Percentiles rank a stretch among this genome's conserved stretches.
These are phyloP conservation scores for Lachnellula suecica DNA, from an alignment of 2,329 filamentous ascomycete species.

Conservation along the genomic window DNA sequence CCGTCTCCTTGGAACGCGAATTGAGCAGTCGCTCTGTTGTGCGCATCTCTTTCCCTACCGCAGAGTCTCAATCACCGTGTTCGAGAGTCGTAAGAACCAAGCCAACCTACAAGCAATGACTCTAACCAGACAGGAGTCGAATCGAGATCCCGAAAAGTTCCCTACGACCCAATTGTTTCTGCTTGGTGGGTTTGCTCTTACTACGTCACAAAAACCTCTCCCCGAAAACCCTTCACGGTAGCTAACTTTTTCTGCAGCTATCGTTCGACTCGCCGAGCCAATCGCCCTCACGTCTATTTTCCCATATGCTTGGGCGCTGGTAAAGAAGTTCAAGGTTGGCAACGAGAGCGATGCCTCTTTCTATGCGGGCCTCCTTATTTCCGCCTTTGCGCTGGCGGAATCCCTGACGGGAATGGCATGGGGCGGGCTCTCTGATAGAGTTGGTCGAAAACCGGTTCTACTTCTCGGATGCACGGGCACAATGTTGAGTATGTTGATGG, in stretches of 20 bases:
- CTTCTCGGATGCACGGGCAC: constrained; percentile 80
- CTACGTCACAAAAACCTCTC: neutral
- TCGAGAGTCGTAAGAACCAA: constrained; percentile 24
- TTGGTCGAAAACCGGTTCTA: constrained; percentile 83
- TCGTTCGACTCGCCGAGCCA: constrained; percentile 89
- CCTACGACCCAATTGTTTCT: constrained; percentile 81
- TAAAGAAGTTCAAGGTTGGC: constrained; percentile 73
- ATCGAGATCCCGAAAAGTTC: constrained; percentile 70
- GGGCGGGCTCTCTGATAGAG: constrained; percentile 78
- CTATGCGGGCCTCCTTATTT: constrained; percentile 86
- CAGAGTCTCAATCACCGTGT: constrained; percentile 15
- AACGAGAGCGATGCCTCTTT: constrained; percentile 75
- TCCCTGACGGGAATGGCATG: constrained; percentile 84
- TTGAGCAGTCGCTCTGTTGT: neutral
- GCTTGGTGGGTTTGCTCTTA: constrained; percentile 60
- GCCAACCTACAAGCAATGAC: constrained; percentile 23
- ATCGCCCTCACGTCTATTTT: constrained; percentile 93
- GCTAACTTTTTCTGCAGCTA: constrained; percentile 53
- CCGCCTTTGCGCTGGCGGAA: constrained; percentile 81
- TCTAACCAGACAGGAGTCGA: constrained; percentile 30
- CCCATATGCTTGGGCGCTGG: constrained; percentile 84
- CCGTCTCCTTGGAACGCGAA: neutral
- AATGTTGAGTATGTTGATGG: constrained; percentile 77
- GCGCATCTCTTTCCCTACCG: neutral
- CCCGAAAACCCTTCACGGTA: neutral